Percentiles rank a stretch among this genome's conserved stretches.
Evolutionary conservation across 2,329 filamentous ascomycete genomes (phyloP).

Genomic region (Aureobasidium zeae): DNA sequence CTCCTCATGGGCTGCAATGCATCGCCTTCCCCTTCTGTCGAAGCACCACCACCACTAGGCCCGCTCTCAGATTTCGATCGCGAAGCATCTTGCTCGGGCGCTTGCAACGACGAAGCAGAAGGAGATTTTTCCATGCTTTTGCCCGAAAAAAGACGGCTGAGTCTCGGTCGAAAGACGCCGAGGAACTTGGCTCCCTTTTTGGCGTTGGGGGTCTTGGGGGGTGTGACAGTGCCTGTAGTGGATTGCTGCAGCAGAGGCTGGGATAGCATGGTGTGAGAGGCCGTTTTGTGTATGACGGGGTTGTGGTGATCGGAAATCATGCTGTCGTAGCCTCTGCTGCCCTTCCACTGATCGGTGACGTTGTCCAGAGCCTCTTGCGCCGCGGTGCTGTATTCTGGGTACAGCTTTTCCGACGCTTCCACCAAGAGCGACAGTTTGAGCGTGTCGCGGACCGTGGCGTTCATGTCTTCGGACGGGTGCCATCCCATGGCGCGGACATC

Average conservation of each 20-base stretch:
- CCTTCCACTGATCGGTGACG: conserved; percentile 25
- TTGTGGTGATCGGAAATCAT: conserved; percentile 11
- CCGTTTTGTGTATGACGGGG: conserved; percentile 8
- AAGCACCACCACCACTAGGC: background rate
- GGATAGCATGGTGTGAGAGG: conserved; percentile 10
- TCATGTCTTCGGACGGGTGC: conserved; percentile 32
- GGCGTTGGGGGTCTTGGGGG: background rate
- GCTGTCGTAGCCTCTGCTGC: conserved; percentile 9
- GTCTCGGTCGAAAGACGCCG: conserved; percentile 1
- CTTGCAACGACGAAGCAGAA: background rate
- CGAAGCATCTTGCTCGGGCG: conserved; percentile 4
- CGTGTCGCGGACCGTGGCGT: conserved; percentile 28
- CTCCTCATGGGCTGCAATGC: conserved; percentile 11
- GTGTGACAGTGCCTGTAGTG: conserved; percentile 1
- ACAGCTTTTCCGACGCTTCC: conserved; percentile 35
- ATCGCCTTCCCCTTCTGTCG: too few species aligned
- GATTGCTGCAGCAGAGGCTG: background rate
- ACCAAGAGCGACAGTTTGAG: conserved; percentile 37
- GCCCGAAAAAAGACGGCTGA: conserved; percentile 11
- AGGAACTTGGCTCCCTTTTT: conserved; percentile 9
- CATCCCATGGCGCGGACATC: conserved; percentile 41
- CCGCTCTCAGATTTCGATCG: conserved; percentile 18
- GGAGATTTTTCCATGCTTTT: conserved; percentile 4
- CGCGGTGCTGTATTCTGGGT: conserved; percentile 37
- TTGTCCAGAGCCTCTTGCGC: conserved; percentile 36